These are phyloP conservation scores for Lachnellula suecica DNA, from an alignment of 2,329 filamentous ascomycete genomes.

Conservation along the genomic window DNA sequence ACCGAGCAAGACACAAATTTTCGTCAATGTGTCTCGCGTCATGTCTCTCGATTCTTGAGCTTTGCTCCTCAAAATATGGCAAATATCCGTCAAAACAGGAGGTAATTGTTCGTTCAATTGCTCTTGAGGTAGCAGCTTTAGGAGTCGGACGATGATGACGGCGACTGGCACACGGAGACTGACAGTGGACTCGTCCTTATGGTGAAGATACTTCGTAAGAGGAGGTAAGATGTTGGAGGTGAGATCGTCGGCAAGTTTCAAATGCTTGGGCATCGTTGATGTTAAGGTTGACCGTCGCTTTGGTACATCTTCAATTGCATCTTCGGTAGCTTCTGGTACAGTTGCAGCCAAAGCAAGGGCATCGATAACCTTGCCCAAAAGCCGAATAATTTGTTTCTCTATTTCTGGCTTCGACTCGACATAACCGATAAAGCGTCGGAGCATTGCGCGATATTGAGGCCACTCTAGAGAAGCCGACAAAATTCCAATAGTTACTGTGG, in stretches of 20 bases:
- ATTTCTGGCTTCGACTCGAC: slow-evolving; percentile 77
- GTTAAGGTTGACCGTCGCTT: slow-evolving; percentile 50
- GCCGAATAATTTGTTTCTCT: slow-evolving; percentile 81
- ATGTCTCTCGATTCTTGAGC: slow-evolving; percentile 87
- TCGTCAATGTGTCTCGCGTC: slow-evolving; percentile 81
- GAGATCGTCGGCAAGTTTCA: slow-evolving; percentile 72
- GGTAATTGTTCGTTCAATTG: slow-evolving; percentile 75
- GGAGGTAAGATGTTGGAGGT: slow-evolving; percentile 74
- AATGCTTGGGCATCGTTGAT: slow-evolving; percentile 62
- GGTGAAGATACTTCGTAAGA: slow-evolving; percentile 80
- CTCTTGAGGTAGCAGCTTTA: slow-evolving; percentile 74
- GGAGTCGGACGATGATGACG: slow-evolving; percentile 82
- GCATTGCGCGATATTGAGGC: slow-evolving; percentile 83
- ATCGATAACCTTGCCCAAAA: slow-evolving; percentile 81
- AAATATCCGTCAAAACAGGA: slow-evolving; percentile 85
- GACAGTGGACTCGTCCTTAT: slow-evolving; percentile 93
- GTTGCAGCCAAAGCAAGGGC: slow-evolving; percentile 59
- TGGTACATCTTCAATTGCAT: slow-evolving; percentile 28
- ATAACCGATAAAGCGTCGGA: slow-evolving; percentile 82
- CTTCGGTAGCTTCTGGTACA: slow-evolving; percentile 21
- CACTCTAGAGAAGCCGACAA: slow-evolving; percentile 79
- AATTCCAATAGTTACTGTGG: slow-evolving; percentile 75
- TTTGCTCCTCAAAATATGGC: slow-evolving; percentile 87
- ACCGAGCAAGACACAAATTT: slow-evolving; percentile 79
- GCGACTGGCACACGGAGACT: slow-evolving; percentile 90